phyloP scores from a whole-genome alignment of 148 eudicot genomes.

The Camellia japonica region DNA sequence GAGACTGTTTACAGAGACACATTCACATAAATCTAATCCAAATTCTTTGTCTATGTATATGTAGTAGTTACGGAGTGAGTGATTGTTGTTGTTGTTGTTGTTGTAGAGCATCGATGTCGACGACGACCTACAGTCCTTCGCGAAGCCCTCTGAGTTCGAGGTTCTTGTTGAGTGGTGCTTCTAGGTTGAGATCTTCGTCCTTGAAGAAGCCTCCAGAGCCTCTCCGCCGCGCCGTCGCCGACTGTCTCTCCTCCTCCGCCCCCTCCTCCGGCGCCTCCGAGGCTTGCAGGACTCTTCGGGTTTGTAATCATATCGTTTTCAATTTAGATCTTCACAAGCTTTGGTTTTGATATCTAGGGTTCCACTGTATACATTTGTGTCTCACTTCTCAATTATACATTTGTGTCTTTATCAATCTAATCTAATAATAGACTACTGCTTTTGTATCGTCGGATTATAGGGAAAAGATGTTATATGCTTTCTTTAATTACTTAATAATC shows the following conservation, averaged over 20 bases:
- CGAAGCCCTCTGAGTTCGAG: constrained; percentile 57
- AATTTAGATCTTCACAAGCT: constrained; percentile 11
- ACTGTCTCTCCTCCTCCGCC: constrained; percentile 67
- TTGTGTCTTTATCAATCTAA: not conserved
- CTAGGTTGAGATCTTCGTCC: constrained; percentile 88
- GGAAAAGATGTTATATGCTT: not conserved
- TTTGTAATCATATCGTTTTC: constrained; percentile 17
- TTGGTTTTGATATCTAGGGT: constrained; percentile 13
- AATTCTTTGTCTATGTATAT: not conserved
- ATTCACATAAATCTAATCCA: too few species aligned
- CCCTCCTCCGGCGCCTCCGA: constrained; percentile 62
- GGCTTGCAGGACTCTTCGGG: constrained; percentile 88
- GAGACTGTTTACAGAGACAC: too few species aligned
- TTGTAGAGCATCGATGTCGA: constrained; percentile 40
- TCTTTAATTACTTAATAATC: not conserved
- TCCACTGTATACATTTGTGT: not conserved
- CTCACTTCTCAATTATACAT: too few species aligned
- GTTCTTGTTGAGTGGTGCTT: constrained; percentile 43
- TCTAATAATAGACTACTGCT: too few species aligned
- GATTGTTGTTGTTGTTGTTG: too few species aligned
- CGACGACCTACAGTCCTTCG: constrained; percentile 54
- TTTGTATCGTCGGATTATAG: too few species aligned
- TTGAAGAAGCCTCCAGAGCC: constrained; percentile 95
- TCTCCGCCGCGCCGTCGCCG: constrained; percentile 96
- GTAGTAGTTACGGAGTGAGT: not conserved